Evolutionary conservation across 179 eudicot species (phyloP).

Genomic region (Amaranthus tricolor): DNA sequence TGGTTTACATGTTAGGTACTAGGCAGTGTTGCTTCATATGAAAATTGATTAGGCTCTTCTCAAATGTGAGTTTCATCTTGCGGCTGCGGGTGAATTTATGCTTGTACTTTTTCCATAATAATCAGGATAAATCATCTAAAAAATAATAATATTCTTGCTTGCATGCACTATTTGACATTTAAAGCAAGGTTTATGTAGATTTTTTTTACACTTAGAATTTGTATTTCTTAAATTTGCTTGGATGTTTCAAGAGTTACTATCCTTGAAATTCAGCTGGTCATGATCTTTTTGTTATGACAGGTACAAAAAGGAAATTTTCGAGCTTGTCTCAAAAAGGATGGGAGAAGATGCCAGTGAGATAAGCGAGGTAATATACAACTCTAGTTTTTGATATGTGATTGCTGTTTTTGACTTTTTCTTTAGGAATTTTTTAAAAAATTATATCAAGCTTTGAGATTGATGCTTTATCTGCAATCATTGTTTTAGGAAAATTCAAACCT

Average conservation of each 20-base stretch:
- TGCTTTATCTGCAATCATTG: neutral
- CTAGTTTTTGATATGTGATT: conserved; percentile 3
- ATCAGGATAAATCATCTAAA: neutral
- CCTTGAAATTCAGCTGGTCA: neutral
- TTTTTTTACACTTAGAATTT: neutral
- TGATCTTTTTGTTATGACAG: conserved; percentile 39
- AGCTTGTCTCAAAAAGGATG: conserved; percentile 43
- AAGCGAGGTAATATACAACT: conserved; percentile 46
- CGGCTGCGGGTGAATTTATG: neutral
- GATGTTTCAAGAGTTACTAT: neutral
- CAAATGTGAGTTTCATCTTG: neutral
- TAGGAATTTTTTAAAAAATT: neutral
- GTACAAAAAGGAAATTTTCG: conserved; percentile 68
- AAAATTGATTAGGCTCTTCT: neutral
- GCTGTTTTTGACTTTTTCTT: neutral
- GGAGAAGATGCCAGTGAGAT: conserved; percentile 50
- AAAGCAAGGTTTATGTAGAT: neutral
- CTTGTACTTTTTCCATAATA: neutral
- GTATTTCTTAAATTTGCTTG: conserved; percentile 3
- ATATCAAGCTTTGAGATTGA: neutral
- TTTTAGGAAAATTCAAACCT: neutral
- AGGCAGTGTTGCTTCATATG: neutral
- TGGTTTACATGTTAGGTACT: neutral
- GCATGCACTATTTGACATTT: conserved; percentile 1
- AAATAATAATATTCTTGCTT: neutral